Conservation (phyloP, 139 green algal genomes). For the Chlamydomonas sp. region DNA sequence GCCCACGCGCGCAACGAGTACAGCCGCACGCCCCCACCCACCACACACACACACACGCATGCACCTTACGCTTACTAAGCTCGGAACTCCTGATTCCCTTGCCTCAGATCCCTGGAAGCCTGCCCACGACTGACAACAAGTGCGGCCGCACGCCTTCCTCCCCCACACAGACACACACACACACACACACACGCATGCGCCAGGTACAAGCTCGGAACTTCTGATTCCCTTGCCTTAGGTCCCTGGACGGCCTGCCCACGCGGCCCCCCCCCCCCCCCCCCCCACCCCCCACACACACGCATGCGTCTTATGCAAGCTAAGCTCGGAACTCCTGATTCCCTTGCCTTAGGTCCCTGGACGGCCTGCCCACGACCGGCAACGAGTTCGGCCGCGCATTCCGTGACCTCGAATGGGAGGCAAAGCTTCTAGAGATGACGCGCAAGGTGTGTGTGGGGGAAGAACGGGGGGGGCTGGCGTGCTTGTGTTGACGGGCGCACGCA, state of each 20-base stretch:
- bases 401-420: slow-evolving; percentile 40
- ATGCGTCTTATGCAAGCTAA: no score
- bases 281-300: slow-evolving; percentile 1
- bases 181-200: background rate
- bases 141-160: background rate
- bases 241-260: background rate
- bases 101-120: background rate
- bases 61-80: background rate
- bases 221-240: background rate
- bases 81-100: background rate
- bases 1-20: background rate
- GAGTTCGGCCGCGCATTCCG: slow-evolving; percentile 30
- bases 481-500: no score
- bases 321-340: background rate
- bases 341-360: slow-evolving; percentile 30
- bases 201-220: background rate
- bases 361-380: slow-evolving; percentile 31
- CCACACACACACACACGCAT: background rate
- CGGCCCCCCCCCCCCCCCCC: background rate
- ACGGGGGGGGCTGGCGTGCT: no score
- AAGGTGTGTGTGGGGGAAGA: slow-evolving; percentile 33
- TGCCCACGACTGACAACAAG: background rate
- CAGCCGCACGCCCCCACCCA: background rate
- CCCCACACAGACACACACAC: background rate
- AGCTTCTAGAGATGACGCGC: slow-evolving; percentile 30